Evolutionary conservation across 768 basidiomycete genomes (phyloP).

Genomic region (Paxillus ammoniavirescens): DNA sequence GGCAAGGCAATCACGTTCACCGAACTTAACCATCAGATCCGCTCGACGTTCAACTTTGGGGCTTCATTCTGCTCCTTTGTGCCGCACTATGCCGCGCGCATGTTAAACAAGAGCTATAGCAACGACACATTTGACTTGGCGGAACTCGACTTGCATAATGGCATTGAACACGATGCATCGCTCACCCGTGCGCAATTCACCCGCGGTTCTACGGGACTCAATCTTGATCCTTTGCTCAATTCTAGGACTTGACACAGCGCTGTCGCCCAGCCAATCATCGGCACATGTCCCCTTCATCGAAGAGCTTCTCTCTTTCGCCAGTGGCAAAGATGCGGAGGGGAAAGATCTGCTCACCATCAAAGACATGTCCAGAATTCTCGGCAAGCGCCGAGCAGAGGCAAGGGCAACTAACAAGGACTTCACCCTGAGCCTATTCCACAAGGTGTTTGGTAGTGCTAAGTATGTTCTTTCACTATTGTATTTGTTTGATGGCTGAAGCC

Average conservation of each 20-base stretch:
- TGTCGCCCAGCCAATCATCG: conserved; percentile 49
- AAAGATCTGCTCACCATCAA: conserved; percentile 46
- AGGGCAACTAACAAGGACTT: conserved; percentile 56
- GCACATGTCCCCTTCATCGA: conserved; percentile 51
- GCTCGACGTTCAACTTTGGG: conserved; percentile 66
- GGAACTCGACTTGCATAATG: conserved; percentile 72
- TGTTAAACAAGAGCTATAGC: conserved; percentile 55
- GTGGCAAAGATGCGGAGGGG: conserved; percentile 54
- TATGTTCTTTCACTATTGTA: conserved; percentile 31
- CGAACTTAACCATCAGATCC: conserved; percentile 42
- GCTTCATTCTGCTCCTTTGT: conserved; percentile 68
- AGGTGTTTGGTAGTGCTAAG: conserved; percentile 70
- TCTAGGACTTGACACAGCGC: conserved; percentile 53
- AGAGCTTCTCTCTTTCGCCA: conserved; percentile 58
- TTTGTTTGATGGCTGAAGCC: not conserved
- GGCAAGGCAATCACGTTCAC: conserved; percentile 70
- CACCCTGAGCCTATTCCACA: conserved; percentile 50
- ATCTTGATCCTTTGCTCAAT: not conserved
- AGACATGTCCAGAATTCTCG: conserved; percentile 58
- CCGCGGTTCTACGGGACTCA: not conserved
- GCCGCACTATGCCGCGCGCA: conserved; percentile 55
- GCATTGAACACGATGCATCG: conserved; percentile 39
- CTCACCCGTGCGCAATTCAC: conserved; percentile 28
- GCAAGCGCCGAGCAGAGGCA: conserved; percentile 63
- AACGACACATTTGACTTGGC: conserved; percentile 60